phyloP scores from a whole-genome alignment of 768 basidiomycete genomes.

The Gelatoporia subvermispora region DNA sequence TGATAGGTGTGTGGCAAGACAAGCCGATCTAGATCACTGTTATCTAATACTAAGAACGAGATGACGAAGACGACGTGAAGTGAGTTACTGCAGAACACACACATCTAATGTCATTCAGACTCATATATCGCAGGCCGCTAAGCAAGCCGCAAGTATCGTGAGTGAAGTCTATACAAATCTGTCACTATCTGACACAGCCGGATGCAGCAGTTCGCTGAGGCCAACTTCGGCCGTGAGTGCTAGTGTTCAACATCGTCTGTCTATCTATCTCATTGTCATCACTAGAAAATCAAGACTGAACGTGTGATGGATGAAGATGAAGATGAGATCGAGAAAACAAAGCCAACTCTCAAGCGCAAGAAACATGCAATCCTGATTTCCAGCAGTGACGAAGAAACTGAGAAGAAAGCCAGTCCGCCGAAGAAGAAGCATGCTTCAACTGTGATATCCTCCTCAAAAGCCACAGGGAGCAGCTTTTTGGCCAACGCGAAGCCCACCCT shows the following conservation, averaged over 20 bases:
- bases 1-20: constrained; percentile 16
- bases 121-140: neutral
- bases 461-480: constrained; percentile 9
- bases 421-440: constrained; percentile 36
- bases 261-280: neutral
- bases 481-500: constrained; percentile 23
- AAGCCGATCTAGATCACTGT: no score
- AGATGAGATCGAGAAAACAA: constrained; percentile 5
- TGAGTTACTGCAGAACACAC: no score
- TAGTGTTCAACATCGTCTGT: neutral
- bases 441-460: constrained; percentile 4
- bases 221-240: neutral
- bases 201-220: neutral
- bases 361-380: constrained; percentile 20
- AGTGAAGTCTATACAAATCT: neutral
- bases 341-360: constrained; percentile 19
- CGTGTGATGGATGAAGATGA: constrained; percentile 20
- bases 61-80: no score
- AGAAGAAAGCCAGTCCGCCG: constrained; percentile 26
- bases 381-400: constrained; percentile 21
- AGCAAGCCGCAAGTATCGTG: neutral
- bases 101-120: no score
- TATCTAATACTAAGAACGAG: no score
- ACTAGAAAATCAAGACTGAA: constrained; percentile 17
- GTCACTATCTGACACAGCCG: no score